Evolutionary conservation across 2,329 filamentous ascomycete genomes (phyloP), one percentile per base, ranked within the genome.

Genomic region (Neurospora sp.): DNA sequence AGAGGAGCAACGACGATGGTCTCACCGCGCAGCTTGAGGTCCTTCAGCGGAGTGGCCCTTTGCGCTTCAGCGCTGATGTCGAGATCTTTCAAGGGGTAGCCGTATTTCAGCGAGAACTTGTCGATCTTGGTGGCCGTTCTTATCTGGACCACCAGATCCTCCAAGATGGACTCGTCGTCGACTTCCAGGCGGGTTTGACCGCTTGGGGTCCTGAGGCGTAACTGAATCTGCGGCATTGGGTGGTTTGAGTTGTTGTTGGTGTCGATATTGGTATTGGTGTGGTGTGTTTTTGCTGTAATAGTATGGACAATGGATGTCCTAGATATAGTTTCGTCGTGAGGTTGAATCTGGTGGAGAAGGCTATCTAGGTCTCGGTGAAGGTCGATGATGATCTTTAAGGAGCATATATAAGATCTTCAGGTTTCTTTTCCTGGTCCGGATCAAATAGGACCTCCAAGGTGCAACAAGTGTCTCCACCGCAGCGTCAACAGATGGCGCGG

Each of bases 81-180:
- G 17, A 98, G 84, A 0, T 88, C 83, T 76, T 90, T 88, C 33
- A 92, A 89, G 0, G 95, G 95, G 75, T 91, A 97, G 41, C 93
- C 93, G 80, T 91, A 92, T 83, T 96, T 97, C 72, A 97, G 82
- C 62, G 91, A 87, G 76, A 95, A 93, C 15, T 84, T 83, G 6
- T 83, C 76, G 17, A 95, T 83, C 4, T 86, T 86, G 1, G 91
- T 92, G 76, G 88, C 87, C 67, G 86, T 81, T 68, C 84, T 84
- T 75, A 94, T 88, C 67, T 86, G 82, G 4, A 83, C 77, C 66
- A 89, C 82, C 1, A 94, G 83, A 68, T 89, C 83, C 66, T 81
- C 81, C 66, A 92, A 85, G 3, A 88, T 91, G 68, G 92, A 90
- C 71, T 86, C 82, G 69, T 93, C 89, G 41, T 88, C 83, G 37